Conservation (phyloP, 768 basidiomycete genomes). For the Stropharia rugosoannulata region DNA sequence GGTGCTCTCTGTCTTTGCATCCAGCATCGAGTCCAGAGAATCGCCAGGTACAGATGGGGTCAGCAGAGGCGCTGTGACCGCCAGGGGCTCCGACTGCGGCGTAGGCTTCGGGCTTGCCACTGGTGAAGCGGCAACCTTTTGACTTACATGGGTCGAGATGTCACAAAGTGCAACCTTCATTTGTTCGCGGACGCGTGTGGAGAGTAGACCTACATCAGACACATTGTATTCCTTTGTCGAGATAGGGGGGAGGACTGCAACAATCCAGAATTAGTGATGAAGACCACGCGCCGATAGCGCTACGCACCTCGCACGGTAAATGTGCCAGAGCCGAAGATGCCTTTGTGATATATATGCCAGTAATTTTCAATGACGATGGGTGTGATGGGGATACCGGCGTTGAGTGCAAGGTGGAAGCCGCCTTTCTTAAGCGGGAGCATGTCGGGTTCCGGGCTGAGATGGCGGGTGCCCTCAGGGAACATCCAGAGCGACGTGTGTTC, state of each 20-base stretch:
- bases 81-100: not conserved
- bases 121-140: slow-evolving; percentile 5
- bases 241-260: slow-evolving; percentile 88
- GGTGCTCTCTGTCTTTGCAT: slow-evolving; percentile 15
- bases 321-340: slow-evolving; percentile 71
- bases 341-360: slow-evolving; percentile 78
- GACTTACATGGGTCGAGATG: slow-evolving; percentile 49
- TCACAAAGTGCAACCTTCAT: slow-evolving; percentile 82
- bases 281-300: not conserved
- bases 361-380: slow-evolving; percentile 96
- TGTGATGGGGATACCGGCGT: slow-evolving; percentile 86
- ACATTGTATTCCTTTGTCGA: slow-evolving; percentile 68
- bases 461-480: slow-evolving; percentile 95
- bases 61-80: slow-evolving; percentile 3
- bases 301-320: slow-evolving; percentile 79
- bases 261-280: slow-evolving; percentile 7
- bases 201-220: slow-evolving; percentile 69
- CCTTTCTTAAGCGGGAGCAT: slow-evolving; percentile 96
- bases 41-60: slow-evolving; percentile 8
- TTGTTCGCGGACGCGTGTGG: slow-evolving; percentile 62
- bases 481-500: slow-evolving; percentile 81
- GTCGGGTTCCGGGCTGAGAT: slow-evolving; percentile 59
- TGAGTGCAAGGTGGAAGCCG: slow-evolving; percentile 93
- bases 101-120: not conserved
- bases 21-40: slow-evolving; percentile 3